Evolutionary conservation across 768 basidiomycete species (phyloP).

Genomic region (Boletus rubroflammeus): DNA sequence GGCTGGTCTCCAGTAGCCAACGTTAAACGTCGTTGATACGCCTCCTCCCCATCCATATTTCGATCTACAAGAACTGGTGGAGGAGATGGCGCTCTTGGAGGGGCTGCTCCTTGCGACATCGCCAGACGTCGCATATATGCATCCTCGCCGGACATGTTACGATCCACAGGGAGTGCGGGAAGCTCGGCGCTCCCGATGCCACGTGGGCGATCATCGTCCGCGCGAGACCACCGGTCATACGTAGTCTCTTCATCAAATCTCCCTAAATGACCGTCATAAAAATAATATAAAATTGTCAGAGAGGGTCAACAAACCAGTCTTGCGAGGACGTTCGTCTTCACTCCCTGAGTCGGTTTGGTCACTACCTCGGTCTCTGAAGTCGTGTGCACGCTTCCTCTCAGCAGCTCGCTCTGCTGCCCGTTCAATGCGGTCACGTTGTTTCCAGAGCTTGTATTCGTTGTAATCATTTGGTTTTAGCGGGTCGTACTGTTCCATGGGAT

Average conservation of each 20-base stretch:
- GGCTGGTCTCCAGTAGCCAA: constrained; percentile 44
- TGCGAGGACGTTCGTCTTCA: constrained; percentile 64
- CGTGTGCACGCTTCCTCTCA: constrained; percentile 56
- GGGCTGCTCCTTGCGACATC: constrained; percentile 45
- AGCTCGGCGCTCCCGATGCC: constrained; percentile 17
- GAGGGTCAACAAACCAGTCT: constrained; percentile 49
- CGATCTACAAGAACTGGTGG: constrained; percentile 40
- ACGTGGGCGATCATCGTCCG: constrained; percentile 43
- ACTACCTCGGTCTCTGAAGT: constrained; percentile 45
- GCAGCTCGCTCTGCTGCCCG: constrained; percentile 57
- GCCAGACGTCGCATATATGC: constrained; percentile 77
- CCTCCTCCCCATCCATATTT: constrained; percentile 71
- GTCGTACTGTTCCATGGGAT: constrained; percentile 77
- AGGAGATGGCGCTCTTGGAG: constrained; percentile 22
- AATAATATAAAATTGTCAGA: background rate
- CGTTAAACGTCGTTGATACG: constrained; percentile 71
- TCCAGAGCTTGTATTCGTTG: constrained; percentile 82
- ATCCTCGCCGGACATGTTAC: constrained; percentile 68
- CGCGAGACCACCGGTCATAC: constrained; percentile 54
- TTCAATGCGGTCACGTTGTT: constrained; percentile 71
- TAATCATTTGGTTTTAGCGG: constrained; percentile 84
- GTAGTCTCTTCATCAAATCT: constrained; percentile 37
- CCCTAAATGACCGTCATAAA: constrained; percentile 31
- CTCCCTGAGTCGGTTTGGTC: constrained; percentile 66
- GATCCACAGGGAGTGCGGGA: constrained; percentile 40